These are phyloP conservation scores for Massarina eburnea DNA, from an alignment of 2,329 filamentous ascomycete genomes.

Conservation along the genomic window DNA sequence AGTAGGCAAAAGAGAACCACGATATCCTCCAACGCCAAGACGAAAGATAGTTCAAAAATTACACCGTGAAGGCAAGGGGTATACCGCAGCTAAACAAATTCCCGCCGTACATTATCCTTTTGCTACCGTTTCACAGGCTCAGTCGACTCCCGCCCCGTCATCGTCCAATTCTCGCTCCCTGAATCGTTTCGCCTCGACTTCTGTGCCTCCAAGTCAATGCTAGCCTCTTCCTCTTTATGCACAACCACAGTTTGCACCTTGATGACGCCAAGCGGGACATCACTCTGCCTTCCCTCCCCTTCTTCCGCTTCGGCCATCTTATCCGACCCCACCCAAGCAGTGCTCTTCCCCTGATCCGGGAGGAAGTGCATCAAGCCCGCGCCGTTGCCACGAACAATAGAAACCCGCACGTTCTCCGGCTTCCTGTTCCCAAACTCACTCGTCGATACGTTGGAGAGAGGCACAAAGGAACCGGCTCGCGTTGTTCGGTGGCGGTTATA, in stretches of 20 bases:
- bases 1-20: no score
- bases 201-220: background rate
- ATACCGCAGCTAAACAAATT: no score
- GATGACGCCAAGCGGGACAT: conserved; percentile 14
- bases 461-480: conserved; percentile 18
- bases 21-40: no score
- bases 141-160: conserved; percentile 6
- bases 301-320: conserved; percentile 2
- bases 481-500: conserved; percentile 4
- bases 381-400: background rate
- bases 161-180: conserved; percentile 21
- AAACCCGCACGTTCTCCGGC: conserved; percentile 3
- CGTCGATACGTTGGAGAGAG: conserved; percentile 14
- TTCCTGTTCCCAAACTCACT: conserved; percentile 9
- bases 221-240: conserved; percentile 7
- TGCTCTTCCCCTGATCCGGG: conserved; percentile 9
- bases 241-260: conserved; percentile 16
- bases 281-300: background rate
- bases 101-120: no score
- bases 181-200: conserved; percentile 12
- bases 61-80: no score
- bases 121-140: no score
- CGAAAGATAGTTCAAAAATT: no score
- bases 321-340: conserved; percentile 18
- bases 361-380: background rate